Base-by-base conservation (phyloP, 176 grass and related monocot genomes). In the Thalia dealbata region DNA sequence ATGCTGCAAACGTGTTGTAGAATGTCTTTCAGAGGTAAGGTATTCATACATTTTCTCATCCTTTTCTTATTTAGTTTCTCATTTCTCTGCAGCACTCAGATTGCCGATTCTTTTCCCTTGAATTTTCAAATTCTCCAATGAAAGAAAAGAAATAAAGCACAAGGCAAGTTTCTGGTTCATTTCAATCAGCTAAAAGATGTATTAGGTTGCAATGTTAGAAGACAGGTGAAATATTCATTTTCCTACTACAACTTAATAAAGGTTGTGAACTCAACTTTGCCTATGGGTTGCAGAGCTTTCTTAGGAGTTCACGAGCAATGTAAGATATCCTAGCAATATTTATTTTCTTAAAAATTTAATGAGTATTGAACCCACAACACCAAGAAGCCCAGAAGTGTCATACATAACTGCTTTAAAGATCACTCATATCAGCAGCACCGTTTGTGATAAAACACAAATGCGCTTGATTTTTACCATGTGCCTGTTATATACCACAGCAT, bases 1-100 rank as follows among this genome's bases (percentile, higher is more conserved):
- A 64, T 97, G 93, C 74, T 92, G 86, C 58, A 97, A 88, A 83
- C 80, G 50, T 68, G 81, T 90, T 67, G 86, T 92, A 52, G 81
- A 90, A 82, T 84, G 41, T 68, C 89, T 97, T 67, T 90, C 93
- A 78, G 85, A 97, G 4, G 32, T 38, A 38, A 38, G 84, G 93
- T 96, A 88, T 22, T 71, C 21, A 16, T 23, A 29, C 38, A 30
- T 38, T 61, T 42, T 14, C 41, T 42, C 25, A 22, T 75, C 35
- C 35, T 12, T 71, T 25, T 61, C 18, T 60, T 70, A 61, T 61
- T 45, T 61, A 21, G 13, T 70, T 48, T 14, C 50, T 22, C 28
- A 60, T 41, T 19, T 43, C 10, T 59, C 54, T 68, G 67, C 2
- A 44, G 28, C 16, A 22, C 54, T 55, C 0, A 10, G 18, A 14